These are phyloP conservation scores for Chaetomidium leptoderma DNA, from an alignment of 495 filamentous ascomycete genomes.

Conservation along the genomic window DNA sequence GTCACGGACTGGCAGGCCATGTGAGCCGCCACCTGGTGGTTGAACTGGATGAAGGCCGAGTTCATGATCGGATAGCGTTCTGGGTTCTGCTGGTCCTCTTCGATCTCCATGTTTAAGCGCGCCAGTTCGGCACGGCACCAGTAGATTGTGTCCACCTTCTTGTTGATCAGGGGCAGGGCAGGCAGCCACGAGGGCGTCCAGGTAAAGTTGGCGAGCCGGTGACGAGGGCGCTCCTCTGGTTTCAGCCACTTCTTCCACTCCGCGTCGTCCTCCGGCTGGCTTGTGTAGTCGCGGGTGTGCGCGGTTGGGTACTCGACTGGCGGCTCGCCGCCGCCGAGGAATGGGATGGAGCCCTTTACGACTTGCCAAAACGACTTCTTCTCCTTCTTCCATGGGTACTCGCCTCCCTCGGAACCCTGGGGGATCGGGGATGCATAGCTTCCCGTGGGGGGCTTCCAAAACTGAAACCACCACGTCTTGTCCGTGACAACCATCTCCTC, in stretches of 20 bases:
- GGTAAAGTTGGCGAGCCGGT: conserved; percentile 72
- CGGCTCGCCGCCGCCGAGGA: conserved; percentile 35
- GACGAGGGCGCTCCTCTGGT: conserved; percentile 77
- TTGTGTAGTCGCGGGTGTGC: conserved; percentile 59
- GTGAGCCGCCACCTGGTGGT: conserved; percentile 93
- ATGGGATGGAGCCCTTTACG: conserved; percentile 42
- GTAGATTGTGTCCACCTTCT: conserved; percentile 94
- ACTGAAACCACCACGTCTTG: conserved; percentile 47
- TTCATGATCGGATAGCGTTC: conserved; percentile 94
- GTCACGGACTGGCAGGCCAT: conserved; percentile 95
- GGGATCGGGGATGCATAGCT: conserved; percentile 52
- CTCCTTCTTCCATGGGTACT: conserved; percentile 38
- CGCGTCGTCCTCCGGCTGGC: conserved; percentile 61
- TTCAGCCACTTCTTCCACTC: conserved; percentile 84
- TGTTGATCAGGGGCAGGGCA: conserved; percentile 70
- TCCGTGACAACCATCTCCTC: conserved; percentile 42
- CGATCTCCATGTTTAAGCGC: conserved; percentile 86
- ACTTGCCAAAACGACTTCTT: conserved; percentile 44
- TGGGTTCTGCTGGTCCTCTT: conserved; percentile 78
- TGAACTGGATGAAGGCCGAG: conserved; percentile 98
- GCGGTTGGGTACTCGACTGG: conserved; percentile 62
- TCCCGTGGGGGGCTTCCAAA: conserved; percentile 52
- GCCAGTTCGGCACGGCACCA: conserved; percentile 86
- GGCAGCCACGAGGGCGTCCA: conserved; percentile 72
- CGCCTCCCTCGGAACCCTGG: conserved; percentile 42